phyloP scores from a whole-genome alignment of 2,329 filamentous ascomycete genomes.

The Volutella citrinella region DNA sequence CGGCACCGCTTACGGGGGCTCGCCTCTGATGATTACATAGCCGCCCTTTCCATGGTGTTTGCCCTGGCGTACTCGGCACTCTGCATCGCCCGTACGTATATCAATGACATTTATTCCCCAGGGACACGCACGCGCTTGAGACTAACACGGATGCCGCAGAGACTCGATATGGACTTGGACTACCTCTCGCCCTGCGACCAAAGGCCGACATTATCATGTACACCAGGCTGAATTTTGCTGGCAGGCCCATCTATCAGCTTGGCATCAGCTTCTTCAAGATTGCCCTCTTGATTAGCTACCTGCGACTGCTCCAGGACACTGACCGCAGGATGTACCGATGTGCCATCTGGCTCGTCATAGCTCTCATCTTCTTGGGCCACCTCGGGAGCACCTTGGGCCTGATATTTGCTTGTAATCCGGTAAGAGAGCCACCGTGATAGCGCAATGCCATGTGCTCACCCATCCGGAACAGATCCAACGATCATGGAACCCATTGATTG shows the following conservation, averaged over 20 bases:
- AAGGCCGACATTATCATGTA: constrained; percentile 41
- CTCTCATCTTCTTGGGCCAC: constrained; percentile 43
- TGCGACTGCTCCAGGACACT: constrained; percentile 48
- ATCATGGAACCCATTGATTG: constrained; percentile 41
- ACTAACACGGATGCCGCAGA: constrained; percentile 30
- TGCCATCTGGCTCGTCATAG: constrained; percentile 43
- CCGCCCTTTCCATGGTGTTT: constrained; percentile 40
- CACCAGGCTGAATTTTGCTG: constrained; percentile 49
- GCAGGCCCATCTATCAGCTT: constrained; percentile 52
- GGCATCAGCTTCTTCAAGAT: constrained; percentile 57
- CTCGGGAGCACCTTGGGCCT: constrained; percentile 47
- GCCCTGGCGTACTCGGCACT: constrained; percentile 47
- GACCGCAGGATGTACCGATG: constrained; percentile 41
- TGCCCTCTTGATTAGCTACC: constrained; percentile 50
- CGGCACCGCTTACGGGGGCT: constrained; percentile 41
- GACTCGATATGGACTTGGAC: constrained; percentile 51
- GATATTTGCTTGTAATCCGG: constrained; percentile 49
- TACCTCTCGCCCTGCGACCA: constrained; percentile 43
- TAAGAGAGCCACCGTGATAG: too few relatives aligned
- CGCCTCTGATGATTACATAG: constrained; percentile 46
- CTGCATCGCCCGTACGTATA: constrained; percentile 45
- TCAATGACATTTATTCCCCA: background rate
- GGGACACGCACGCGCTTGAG: too few relatives aligned
- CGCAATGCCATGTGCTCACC: background rate
- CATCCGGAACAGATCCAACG: constrained; percentile 31